Evolutionary conservation across 768 basidiomycete species (phyloP), one percentile per base, ranked within the genome.

Genomic region (Hydnomerulius pinastri): DNA sequence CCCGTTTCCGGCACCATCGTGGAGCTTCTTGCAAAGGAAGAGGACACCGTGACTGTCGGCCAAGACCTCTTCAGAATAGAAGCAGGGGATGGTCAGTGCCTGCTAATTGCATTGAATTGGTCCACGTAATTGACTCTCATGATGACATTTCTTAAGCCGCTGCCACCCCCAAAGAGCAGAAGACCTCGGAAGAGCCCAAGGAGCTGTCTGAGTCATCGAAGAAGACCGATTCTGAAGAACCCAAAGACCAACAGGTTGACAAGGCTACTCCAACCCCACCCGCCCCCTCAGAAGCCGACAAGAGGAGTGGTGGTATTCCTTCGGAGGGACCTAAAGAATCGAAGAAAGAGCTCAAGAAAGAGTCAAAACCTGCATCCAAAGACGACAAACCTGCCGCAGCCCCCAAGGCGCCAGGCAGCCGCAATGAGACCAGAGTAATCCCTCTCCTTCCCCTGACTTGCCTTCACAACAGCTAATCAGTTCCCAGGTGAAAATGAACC

Each of bases 21-120:
- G 17, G 87, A 97, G 67, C 74, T 91, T 13, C 80, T 98, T 25
- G 93, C 87, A 37, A 81, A 79, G 35, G 96, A 98, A 71, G 96
- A 99, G 61, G 90, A 93, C 61, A 97, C 94, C 18, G 96, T 98
- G 51, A 77, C 83, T 6, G 93, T 98, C 32, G 96, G 96, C 25
- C 93, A 98, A 70, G 96, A 98, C 64, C 77, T 98, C 43, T 90
- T 98, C 73, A 79, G 85, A 60, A 82, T 98, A 50, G 96, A 98
- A 63, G 81, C 87, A 20, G 95, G 94, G 55, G 86, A 84, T 60
- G 78, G 80, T 79, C 62, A 53, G 79, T 58, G 44, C 36, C 30
- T 51, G 37, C 33, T 40, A 2, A 42, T 21, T 47, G 3, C 33
- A 30, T 20, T 15, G 23, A 20, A 5, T 8, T 4, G 25, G 35